Base-by-base conservation (phyloP, 805 yeast genomes). In the Barnettozyma wickerhamii region DNA sequence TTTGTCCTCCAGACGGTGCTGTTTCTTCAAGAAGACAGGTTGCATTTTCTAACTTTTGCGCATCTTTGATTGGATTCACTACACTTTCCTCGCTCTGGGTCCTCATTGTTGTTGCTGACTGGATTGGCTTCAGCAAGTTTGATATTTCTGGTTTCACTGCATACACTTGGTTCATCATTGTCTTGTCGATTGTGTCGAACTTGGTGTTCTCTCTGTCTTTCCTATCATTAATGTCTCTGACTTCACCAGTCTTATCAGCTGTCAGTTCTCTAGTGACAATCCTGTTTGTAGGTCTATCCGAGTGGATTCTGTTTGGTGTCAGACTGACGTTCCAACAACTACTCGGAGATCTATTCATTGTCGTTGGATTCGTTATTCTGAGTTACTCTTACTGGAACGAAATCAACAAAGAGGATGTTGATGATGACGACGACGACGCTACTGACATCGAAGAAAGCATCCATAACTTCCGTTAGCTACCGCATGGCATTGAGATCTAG, bases 181-280 rank as follows among this genome's bases (percentile, higher is more conserved):
- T 59, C 1, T 59, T 75, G 2, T 82, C 91, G 1, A 66, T 83
- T 2, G 43, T 75, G 1, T 72, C 84, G 14, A 88, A 88, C 57
- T 64, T 85, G 48, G 50, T 74, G 1, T 87, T 84, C 58, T 80
- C 87, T 28, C 81, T 83, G 7, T 68, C 84, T 24, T 87, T 88
- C 50, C 68, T 87, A 43, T 73, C 88, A 2, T 64, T 87, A 48
- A 84, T 87, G 84, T 81, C 95, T 0, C 70, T 87, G 41, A 87
- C 96, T 0, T 80, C 85, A 4, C 96, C 96, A 0, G 95, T 88
- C 2, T 65, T 88, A 32, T 83, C 93, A 2, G 76, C 85, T 0
- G 78, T 74, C 7, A 71, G 82, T 26, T 75, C 88, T 0, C 64
- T 87, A 43, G 69, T 87, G 36, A 85, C 95, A 0, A 88, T 89